Evolutionary conservation across 2,329 filamentous ascomycete species (phyloP), one percentile per base, ranked within the genome.

Genomic region (Hysterium pulicare): DNA sequence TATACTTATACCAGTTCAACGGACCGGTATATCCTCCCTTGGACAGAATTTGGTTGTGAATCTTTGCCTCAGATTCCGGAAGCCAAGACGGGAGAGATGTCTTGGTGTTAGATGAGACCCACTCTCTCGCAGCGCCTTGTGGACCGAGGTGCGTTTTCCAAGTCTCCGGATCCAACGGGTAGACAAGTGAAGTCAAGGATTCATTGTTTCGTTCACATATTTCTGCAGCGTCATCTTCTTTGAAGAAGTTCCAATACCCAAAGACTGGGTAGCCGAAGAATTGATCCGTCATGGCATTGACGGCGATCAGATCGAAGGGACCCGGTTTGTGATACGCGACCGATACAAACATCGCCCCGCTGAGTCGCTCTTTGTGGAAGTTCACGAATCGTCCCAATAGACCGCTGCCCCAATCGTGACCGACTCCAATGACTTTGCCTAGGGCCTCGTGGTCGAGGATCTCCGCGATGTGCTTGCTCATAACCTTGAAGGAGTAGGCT

Each of bases 401-500:
- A 11, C 42, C 46, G 22, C 62, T 62, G 33, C 72, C 72, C 71
- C 71, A 75, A 48, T 75, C 72, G 47, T 74, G 72, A 28, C 71
- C 72, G 26, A 73, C 52, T 5, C 66, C 58, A 30, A 49, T 35
- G 22, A 37, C 33, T 15, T 33, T 35, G 10, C 28, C 15, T 21
- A 48, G 20, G 17, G 37, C 40, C 24, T 48, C 45, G 28, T 23
- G 13, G 20, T 44, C 42, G 3, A 49, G 23, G 15, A 49, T 41
- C 26, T 48, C 41, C 2, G 33, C 37, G 28, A 48, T 15, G 21
- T 47, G 40, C 15, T 20, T 22, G n/a, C 22, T 13, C 38, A 47
- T 22, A 6, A 22, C 33, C 24, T 49, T 43, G 19, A 24, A 42
- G 33, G 33, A 37, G 32, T 42, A 48, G 7, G 21, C 19, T 16